Evolutionary conservation across 208 protist species (phyloP).

Genomic region (Leishmania tarentolae): DNA sequence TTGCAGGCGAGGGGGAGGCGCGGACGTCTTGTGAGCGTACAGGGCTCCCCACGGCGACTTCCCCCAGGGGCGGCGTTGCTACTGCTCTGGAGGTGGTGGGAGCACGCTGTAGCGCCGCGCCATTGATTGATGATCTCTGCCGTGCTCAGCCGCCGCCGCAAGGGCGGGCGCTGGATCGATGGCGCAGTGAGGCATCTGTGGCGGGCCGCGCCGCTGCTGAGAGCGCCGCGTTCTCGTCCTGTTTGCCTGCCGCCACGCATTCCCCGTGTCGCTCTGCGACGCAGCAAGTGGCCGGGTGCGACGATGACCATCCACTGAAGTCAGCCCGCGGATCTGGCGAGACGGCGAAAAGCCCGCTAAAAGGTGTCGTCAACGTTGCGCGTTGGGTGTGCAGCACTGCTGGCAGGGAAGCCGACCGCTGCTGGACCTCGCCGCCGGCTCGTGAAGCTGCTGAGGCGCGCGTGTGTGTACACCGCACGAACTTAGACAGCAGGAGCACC

Average conservation of each 20-base stretch:
- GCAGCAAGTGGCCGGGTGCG: background rate
- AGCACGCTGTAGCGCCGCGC: background rate
- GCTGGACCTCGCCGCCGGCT: background rate
- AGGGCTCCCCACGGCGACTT: background rate
- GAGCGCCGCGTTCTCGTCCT: background rate
- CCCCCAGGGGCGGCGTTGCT: background rate
- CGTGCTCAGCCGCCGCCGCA: background rate
- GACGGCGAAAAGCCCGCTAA: background rate
- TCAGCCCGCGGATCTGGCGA: background rate
- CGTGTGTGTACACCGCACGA: background rate
- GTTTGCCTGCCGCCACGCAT: background rate
- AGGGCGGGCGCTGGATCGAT: background rate
- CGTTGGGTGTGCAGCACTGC: slow-evolving; percentile 20
- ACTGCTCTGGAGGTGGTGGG: background rate
- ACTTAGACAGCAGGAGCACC: background rate
- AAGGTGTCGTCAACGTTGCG: slow-evolving; percentile 24
- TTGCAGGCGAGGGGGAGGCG: background rate
- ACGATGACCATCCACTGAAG: background rate
- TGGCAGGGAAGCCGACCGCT: slow-evolving; percentile 1
- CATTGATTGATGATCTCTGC: background rate
- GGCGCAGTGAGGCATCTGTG: slow-evolving; percentile 2
- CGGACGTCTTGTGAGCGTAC: background rate
- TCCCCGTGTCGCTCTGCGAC: background rate
- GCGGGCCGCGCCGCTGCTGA: background rate
- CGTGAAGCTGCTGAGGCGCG: background rate